phyloP scores from a whole-genome alignment of 495 filamentous ascomycete genomes.

The Aspergillus sclerotioniger region DNA sequence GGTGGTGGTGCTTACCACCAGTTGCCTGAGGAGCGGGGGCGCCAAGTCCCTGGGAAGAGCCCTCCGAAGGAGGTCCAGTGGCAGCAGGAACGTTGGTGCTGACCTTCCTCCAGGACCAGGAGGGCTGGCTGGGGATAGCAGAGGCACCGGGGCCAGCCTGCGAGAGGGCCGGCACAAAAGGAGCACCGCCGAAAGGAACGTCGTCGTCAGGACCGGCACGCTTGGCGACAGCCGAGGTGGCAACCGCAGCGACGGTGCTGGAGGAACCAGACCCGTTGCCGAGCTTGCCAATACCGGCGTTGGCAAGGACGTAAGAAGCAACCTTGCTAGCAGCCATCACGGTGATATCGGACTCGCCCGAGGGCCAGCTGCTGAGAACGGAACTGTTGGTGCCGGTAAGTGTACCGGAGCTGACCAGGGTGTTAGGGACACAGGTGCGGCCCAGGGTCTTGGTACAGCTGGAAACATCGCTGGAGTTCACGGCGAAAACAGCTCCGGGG shows the following conservation, averaged over 20 bases:
- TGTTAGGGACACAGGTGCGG: slow-evolving; percentile 29
- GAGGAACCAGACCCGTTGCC: slow-evolving; percentile 9
- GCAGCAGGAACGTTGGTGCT: slow-evolving; percentile 1
- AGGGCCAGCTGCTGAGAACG: slow-evolving; percentile 26
- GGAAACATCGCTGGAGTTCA: slow-evolving; percentile 17
- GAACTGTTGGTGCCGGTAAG: slow-evolving; percentile 24
- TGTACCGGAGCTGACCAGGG: slow-evolving; percentile 21
- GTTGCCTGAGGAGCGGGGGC: background rate
- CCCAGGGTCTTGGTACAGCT: slow-evolving; percentile 28
- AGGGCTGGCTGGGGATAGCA: slow-evolving; percentile 3
- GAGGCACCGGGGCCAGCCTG: slow-evolving; percentile 18
- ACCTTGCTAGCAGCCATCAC: slow-evolving; percentile 24
- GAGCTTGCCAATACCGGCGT: slow-evolving; percentile 33
- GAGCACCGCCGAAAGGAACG: slow-evolving; percentile 5
- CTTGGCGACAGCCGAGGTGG: slow-evolving; percentile 6
- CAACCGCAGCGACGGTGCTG: slow-evolving; percentile 1
- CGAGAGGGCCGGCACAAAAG: slow-evolving; percentile 11
- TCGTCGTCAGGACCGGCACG: background rate
- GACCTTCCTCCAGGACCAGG: slow-evolving; percentile 19
- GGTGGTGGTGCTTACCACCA: background rate
- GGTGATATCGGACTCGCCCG: slow-evolving; percentile 20
- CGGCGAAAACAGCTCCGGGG: slow-evolving; percentile 25
- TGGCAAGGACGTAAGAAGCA: slow-evolving; percentile 23
- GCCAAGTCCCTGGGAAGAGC: background rate
- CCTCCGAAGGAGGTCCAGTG: background rate